phyloP scores from a whole-genome alignment of 148 eudicot genomes.

The Diospyros kaki region DNA sequence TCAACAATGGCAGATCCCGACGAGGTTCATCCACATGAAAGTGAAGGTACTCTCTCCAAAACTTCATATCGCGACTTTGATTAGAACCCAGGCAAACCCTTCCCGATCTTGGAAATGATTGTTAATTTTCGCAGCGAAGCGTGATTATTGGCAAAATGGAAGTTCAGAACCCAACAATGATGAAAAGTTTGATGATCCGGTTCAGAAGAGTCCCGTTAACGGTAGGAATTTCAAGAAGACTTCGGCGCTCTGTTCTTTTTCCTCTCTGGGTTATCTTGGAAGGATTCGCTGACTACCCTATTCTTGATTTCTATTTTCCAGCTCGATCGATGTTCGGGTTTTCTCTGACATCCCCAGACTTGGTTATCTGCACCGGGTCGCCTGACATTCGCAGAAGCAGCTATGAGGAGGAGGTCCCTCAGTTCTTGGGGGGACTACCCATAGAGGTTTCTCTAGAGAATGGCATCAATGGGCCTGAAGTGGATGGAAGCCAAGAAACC shows the following conservation, averaged over 20 bases:
- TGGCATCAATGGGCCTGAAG: conserved; percentile 67
- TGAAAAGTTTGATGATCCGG: conserved; percentile 11
- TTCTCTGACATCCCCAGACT: conserved; percentile 68
- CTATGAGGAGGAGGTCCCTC: conserved; percentile 41
- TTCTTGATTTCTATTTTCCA: conserved; percentile 14
- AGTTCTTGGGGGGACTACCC: conserved; percentile 34
- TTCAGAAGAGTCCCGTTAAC: conserved; percentile 8
- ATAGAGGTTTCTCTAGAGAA: conserved; percentile 77
- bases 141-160: conserved; percentile 11
- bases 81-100: background rate
- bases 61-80: background rate
- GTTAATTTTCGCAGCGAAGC: background rate
- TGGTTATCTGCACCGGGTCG: conserved; percentile 60
- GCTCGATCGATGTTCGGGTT: conserved; percentile 48
- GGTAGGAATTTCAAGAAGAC: conserved; percentile 12
- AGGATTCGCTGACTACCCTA: conserved; percentile 3
- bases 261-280: background rate
- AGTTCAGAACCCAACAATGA: conserved; percentile 3
- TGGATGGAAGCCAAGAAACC: conserved; percentile 20
- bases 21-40: conserved; percentile 13
- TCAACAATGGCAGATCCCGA: conserved; percentile 27
- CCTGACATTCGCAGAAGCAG: conserved; percentile 45
- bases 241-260: background rate
- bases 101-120: background rate
- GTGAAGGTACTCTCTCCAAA: conserved; percentile 22